Percentiles rank a stretch among this genome's conserved stretches.
Evolutionary conservation across 139 green algal species (phyloP).

Genomic region (Chlorella sp.): DNA sequence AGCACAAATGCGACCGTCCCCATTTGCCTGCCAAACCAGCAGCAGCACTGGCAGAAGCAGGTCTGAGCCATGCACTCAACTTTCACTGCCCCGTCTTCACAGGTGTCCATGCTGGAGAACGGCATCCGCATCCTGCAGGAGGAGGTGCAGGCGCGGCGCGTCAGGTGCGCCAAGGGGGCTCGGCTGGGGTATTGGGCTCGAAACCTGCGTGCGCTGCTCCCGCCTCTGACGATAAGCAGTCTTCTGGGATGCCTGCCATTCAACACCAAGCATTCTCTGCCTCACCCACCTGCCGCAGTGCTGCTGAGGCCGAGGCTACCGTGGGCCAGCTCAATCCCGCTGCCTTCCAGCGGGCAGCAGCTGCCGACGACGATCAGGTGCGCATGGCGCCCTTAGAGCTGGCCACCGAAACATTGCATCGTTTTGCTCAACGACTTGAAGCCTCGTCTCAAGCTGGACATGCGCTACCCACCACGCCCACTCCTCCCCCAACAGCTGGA

Average conservation of each 20-base stretch:
- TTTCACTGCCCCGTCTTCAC: conserved; percentile 22
- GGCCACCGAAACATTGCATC: too few species aligned
- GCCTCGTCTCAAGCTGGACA: too few species aligned
- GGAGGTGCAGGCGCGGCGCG: conserved; percentile 48
- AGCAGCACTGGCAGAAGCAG: not conserved
- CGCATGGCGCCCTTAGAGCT: too few species aligned
- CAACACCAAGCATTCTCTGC: too few species aligned
- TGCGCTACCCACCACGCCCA: too few species aligned
- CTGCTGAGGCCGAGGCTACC: conserved; percentile 49
- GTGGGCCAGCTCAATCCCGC: conserved; percentile 61
- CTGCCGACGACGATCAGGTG: conserved; percentile 25
- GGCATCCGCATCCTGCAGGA: conserved; percentile 62
- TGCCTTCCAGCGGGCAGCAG: conserved; percentile 60
- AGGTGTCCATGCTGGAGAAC: conserved; percentile 60
- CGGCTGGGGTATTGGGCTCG: not conserved
- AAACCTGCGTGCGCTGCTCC: not conserved
- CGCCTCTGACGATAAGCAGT: too few species aligned
- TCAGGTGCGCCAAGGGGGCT: not conserved
- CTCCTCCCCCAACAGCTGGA: conserved; percentile 43
- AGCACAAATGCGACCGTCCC: not conserved
- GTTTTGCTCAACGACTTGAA: too few species aligned
- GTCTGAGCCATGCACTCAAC: not conserved
- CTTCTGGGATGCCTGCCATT: not conserved
- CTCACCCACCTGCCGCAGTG: not conserved
- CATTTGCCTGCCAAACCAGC: not conserved